Percentiles rank a stretch among this genome's conserved stretches.
Evolutionary conservation across 805 yeast species (phyloP).

Genomic region (Ogataea populi-albae): DNA sequence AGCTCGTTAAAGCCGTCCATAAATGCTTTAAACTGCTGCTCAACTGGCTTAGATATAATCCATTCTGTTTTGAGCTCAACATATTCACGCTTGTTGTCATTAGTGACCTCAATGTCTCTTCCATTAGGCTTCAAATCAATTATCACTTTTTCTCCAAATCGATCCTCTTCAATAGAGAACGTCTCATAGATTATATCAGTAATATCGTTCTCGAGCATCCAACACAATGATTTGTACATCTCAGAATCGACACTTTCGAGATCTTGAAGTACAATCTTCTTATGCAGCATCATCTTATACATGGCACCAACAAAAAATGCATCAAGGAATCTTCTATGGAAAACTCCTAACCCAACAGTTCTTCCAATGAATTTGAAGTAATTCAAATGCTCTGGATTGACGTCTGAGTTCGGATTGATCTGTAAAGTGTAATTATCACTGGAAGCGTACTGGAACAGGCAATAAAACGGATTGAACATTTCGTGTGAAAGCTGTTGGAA

Average conservation of each 20-base stretch:
- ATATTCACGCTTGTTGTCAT: conserved; percentile 92
- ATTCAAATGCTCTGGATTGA: conserved; percentile 96
- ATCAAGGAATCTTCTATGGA: conserved; percentile 96
- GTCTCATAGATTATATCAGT: conserved; percentile 71
- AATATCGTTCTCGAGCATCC: conserved; percentile 50
- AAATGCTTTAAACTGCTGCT: conserved; percentile 94
- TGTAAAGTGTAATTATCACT: conserved; percentile 97
- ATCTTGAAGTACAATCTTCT: conserved; percentile 92
- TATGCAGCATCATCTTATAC: conserved; percentile 95
- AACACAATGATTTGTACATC: conserved; percentile 87
- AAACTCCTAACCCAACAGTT: conserved; percentile 96
- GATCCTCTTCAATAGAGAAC: conserved; percentile 82
- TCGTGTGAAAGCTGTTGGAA: conserved; percentile 96
- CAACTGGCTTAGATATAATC: conserved; percentile 90
- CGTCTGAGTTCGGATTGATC: conserved; percentile 94
- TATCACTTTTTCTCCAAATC: conserved; percentile 88
- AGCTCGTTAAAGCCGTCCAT: conserved; percentile 96
- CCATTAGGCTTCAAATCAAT: conserved; percentile 92
- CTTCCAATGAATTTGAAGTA: conserved; percentile 98
- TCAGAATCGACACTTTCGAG: conserved; percentile 99
- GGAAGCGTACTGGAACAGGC: conserved; percentile 95
- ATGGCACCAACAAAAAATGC: conserved; percentile 98
- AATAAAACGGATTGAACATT: conserved; percentile 97
- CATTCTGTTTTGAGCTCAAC: conserved; percentile 94
- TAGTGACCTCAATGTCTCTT: conserved; percentile 83